Evolutionary conservation across 78 protist species (phyloP), one percentile per base, ranked within the genome.

Genomic region (Blattamonas nauphoetae): DNA sequence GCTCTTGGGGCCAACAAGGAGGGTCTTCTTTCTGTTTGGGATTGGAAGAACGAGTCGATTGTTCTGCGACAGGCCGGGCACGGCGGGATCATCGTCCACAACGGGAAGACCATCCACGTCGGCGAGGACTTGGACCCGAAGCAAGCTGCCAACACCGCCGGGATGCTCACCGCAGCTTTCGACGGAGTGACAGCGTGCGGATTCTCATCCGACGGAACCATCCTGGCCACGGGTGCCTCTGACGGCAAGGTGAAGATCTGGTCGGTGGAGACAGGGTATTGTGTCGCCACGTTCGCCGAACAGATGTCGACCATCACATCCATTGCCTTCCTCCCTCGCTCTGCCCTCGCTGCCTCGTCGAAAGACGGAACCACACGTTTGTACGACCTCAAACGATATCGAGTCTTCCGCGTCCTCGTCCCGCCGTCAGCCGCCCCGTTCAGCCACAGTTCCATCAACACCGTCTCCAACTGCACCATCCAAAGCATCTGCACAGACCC

Each of bases 111-210:
- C 38, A 29, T 55, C 71, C 38, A 21, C 11, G 71, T 55, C 21
- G 71, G 71, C 11, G 71, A 55, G 38, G 71, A 55, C 21, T n/a
- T n/a, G n/a, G n/a, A n/a, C n/a, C n/a, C n/a, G n/a, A n/a, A n/a
- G n/a, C n/a, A n/a, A n/a, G 71, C 71, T 55, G 11, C 71, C 21
- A 29, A 11, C 71, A 55, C 11, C 21, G 71, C 71, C 11, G 71
- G 71, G 86, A 92, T 92, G 0, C 82, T 92, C 0, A 43, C 93
- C 1, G 94, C 90, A 0, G 42, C 42, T 6, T 46, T 29, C 55
- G 89, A 86, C 11, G 93, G 90, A 41, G 89, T 92, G 1, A 77
- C 87, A 0, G 82, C 86, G 4, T 63, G 79, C 34, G 84, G 87
- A 1, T 88, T 89, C 71, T n/a, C 85, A n/a, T 71, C 88, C 4